A percentile compares a stretch with the other conserved stretches of the same genome.
These are phyloP conservation scores for Venturia pyrina DNA, from an alignment of 2,329 filamentous ascomycete species.

Conservation along the genomic window DNA sequence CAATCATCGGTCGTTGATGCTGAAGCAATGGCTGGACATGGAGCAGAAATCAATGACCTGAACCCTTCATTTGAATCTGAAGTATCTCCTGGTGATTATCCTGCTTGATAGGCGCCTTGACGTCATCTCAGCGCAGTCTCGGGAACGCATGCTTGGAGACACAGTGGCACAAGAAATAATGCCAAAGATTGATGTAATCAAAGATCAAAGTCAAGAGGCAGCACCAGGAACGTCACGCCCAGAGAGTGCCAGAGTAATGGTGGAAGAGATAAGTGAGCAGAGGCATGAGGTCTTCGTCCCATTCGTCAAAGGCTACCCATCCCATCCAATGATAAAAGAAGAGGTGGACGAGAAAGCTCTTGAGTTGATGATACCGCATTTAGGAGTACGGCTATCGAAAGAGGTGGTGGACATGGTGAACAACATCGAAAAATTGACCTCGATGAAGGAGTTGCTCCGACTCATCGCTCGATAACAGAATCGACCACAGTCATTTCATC, in stretches of 20 bases:
- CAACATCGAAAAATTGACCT: not conserved
- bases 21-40: constrained; percentile 5
- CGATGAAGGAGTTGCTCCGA: not conserved
- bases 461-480: not conserved
- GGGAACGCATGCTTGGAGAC: not conserved
- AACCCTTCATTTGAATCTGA: constrained; percentile 5
- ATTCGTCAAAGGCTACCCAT: constrained; percentile 9
- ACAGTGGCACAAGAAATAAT: not conserved
- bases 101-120: constrained; percentile 8
- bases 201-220: constrained; percentile 5
- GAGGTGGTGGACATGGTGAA: not conserved
- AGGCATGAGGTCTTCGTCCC: not conserved
- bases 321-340: constrained; percentile 7
- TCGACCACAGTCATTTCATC: not conserved
- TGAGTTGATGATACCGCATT: not conserved
- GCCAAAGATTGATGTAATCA: not conserved
- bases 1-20: constrained; percentile 4
- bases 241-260: not conserved
- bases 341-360: constrained; percentile 5
- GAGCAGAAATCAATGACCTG: constrained; percentile 10
- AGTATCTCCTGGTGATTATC: constrained; percentile 5
- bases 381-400: not conserved
- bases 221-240: not conserved
- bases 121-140: constrained; percentile 3
- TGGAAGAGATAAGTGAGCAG: not conserved